Conservation (phyloP, 176 grass and related monocot species). For the bread wheat (Triticum aestivum) region IWGSC_CS_RefSeq_v2.1 NC_057797.1:684108178-684108677, state of each 20-base stretch:
- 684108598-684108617: background rate
- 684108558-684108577: background rate
- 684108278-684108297: background rate
- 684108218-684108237: background rate
- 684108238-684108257: background rate
- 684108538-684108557: background rate
- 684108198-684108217: background rate
- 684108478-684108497: background rate
- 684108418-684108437: conserved; percentile 1
- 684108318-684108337: background rate
- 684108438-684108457: background rate
- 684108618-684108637: conserved; percentile 15
- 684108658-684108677: background rate
- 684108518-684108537: background rate
- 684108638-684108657: background rate
- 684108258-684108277: background rate
- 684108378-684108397: conserved; percentile 1
- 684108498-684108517: background rate
- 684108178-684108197: background rate
- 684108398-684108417: background rate
- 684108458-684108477: background rate
- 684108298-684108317: background rate
- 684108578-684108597: conserved; percentile 1
- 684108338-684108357: conserved; percentile 7
- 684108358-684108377: conserved; percentile 3